Conservation (phyloP, 164 flowering plant genomes). For the grape (Vitis vinifera) region ASM3070453v1 NC_081822.1:36401001-36401500, state of each 20-base stretch:
- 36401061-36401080: conserved; percentile 15
- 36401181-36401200: conserved; percentile 20
- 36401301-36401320: conserved; percentile 63
- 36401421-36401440: conserved; percentile 63
- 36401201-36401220: conserved; percentile 42
- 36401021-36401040: not conserved
- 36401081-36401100: conserved; percentile 4
- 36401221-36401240: conserved; percentile 37
- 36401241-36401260: conserved; percentile 25
- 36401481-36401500: conserved; percentile 65
- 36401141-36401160: conserved; percentile 24
- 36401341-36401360: conserved; percentile 37
- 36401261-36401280: conserved; percentile 18
- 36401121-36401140: not conserved
- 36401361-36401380: conserved; percentile 45
- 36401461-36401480: conserved; percentile 33
- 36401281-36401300: conserved; percentile 46
- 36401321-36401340: conserved; percentile 28
- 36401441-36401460: conserved; percentile 39
- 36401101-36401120: conserved; percentile 24
- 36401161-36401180: conserved; percentile 48
- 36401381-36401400: conserved; percentile 33
- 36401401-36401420: conserved; percentile 49
- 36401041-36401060: conserved; percentile 4
- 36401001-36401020: not conserved